phyloP scores from a whole-genome alignment of 2,329 filamentous ascomycete genomes.

The Byssochlamys sp. region DNA sequence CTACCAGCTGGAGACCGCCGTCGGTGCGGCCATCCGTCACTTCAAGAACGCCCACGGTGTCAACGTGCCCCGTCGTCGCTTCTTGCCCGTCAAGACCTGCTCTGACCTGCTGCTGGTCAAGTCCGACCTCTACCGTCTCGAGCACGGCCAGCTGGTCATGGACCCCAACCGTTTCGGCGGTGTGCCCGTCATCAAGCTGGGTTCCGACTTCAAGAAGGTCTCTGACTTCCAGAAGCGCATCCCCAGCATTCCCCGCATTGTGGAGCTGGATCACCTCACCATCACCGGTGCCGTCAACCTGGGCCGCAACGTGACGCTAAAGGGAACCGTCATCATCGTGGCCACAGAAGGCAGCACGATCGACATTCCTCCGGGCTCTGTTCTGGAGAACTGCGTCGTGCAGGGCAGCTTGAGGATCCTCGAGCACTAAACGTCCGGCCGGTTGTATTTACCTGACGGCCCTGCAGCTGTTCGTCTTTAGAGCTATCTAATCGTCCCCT shows the following conservation, averaged over 20 bases:
- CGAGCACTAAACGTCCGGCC: slow-evolving; percentile 46
- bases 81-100: slow-evolving; percentile 99
- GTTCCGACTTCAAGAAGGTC: slow-evolving; percentile 99
- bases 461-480: background rate
- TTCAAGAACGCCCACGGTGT: slow-evolving; percentile 98
- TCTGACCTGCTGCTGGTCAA: slow-evolving; percentile 99
- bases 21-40: slow-evolving; percentile 95
- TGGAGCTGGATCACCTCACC: slow-evolving; percentile 64
- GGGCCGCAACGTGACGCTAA: slow-evolving; percentile 85
- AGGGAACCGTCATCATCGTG: slow-evolving; percentile 97
- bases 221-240: slow-evolving; percentile 56
- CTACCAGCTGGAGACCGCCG: slow-evolving; percentile 94
- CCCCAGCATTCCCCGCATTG: slow-evolving; percentile 41
- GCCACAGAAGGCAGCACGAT: slow-evolving; percentile 96
- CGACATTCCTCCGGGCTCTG: slow-evolving; percentile 89
- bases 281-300: slow-evolving; percentile 97
- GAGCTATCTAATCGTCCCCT: background rate
- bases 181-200: slow-evolving; percentile 96
- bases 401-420: slow-evolving; percentile 80
- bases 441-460: slow-evolving; percentile 1
- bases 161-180: slow-evolving; percentile 93
- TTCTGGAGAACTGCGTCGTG: slow-evolving; percentile 97
- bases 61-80: slow-evolving; percentile 92
- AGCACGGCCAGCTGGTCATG: slow-evolving; percentile 96
- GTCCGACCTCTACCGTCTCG: slow-evolving; percentile 95